A percentile compares a stretch with the other conserved stretches of the same genome.
Conservation (phyloP, 179 eudicot species). For the Carnegiea gigantea region DNA sequence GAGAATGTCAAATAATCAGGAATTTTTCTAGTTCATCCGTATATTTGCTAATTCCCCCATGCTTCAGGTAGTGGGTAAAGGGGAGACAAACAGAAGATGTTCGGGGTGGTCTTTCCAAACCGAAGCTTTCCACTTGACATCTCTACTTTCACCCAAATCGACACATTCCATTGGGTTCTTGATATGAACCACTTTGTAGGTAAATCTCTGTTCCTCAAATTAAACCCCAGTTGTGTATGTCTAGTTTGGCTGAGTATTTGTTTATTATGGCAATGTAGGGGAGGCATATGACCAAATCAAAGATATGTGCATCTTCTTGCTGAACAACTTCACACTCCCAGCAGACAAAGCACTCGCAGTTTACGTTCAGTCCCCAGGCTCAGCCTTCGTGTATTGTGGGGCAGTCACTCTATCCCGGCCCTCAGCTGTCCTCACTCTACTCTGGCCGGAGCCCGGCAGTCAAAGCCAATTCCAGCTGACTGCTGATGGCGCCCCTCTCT, state of each 20-base stretch:
- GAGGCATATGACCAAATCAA: slow-evolving; percentile 74
- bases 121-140: slow-evolving; percentile 92
- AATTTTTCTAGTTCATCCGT: not conserved
- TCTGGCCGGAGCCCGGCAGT: slow-evolving; percentile 83
- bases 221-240: not conserved
- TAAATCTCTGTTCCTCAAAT: slow-evolving; percentile 18
- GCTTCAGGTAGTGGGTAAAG: not conserved
- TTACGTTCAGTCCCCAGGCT: slow-evolving; percentile 94
- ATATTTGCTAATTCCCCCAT: not conserved
- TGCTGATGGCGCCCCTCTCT: slow-evolving; percentile 54
- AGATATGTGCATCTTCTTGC: slow-evolving; percentile 83
- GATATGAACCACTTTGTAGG: slow-evolving; percentile 95
- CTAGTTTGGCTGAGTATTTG: not conserved
- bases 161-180: slow-evolving; percentile 85
- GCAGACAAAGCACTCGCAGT: slow-evolving; percentile 91
- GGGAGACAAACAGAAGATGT: slow-evolving; percentile 37
- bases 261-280: slow-evolving; percentile 34
- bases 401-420: slow-evolving; percentile 78
- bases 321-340: slow-evolving; percentile 76
- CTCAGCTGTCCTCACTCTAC: slow-evolving; percentile 74
- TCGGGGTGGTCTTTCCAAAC: slow-evolving; percentile 85
- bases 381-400: slow-evolving; percentile 72
- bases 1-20: not conserved
- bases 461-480: slow-evolving; percentile 57
- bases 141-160: slow-evolving; percentile 87